These are phyloP conservation scores for Colletotrichum tabaci DNA, from an alignment of 2,329 filamentous ascomycete genomes.

Conservation along the genomic window DNA sequence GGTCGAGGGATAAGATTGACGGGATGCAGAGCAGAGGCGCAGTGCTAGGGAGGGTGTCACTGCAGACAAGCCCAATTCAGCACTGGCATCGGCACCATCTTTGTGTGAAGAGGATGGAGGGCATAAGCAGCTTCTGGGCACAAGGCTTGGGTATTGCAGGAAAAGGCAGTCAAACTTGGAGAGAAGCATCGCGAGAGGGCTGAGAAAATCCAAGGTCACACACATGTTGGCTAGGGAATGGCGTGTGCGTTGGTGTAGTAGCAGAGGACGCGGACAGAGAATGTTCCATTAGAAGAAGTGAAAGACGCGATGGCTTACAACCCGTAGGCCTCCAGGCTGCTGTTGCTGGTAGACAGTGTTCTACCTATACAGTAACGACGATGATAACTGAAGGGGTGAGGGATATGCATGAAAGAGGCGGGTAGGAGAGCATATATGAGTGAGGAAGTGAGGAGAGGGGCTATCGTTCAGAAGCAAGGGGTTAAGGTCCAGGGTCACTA, in stretches of 20 bases:
- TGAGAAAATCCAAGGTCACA: neutral
- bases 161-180: conserved; percentile 8
- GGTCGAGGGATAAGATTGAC: neutral
- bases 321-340: conserved; percentile 18
- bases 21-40: neutral
- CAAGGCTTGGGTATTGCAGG: conserved; percentile 8
- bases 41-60: neutral
- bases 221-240: neutral
- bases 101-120: neutral
- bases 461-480: neutral
- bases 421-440: conserved; percentile 3
- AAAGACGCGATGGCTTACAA: neutral
- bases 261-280: conserved; percentile 5
- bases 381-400: conserved; percentile 10
- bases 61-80: neutral
- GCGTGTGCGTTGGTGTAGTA: neutral
- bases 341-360: neutral
- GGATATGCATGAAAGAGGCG: neutral
- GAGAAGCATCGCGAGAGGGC: conserved; percentile 21
- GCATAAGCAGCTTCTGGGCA: neutral
- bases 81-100: neutral
- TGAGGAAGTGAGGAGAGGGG: conserved; percentile 14
- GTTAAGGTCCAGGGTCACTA: conserved; percentile 11
- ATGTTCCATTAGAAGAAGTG: neutral
- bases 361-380: neutral